Base-by-base conservation (phyloP, 2,329 filamentous ascomycete genomes). In the Stenocarpella maydis region DNA sequence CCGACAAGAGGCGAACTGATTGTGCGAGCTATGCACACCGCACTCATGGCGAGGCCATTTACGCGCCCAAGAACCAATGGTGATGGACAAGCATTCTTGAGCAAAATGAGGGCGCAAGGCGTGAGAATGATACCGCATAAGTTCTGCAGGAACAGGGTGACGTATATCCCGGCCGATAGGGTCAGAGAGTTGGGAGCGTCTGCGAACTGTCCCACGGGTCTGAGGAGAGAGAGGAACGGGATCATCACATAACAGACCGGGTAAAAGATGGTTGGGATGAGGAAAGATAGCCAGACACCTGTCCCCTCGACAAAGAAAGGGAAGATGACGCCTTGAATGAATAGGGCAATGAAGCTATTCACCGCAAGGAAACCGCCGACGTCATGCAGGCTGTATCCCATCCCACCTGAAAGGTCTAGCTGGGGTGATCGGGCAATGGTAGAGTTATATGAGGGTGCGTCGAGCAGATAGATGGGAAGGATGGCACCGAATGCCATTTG, bases 31-130 rank as follows among this genome's bases (percentile, higher is more conserved):
- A 89, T 87, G 24, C 91, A 92, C n/a, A 90, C 91, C 1, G 88
- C 90, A 3, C 88, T 91, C 71, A 92, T 92, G 58, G 91, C 90
- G 10, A 93, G 80, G 0, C 91, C 91, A 72, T 93, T 93, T 77
- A 93, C 91, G 74, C 87, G 90, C 1, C 91, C 91, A 19, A 93
- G 82, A 6, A 88, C 85, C 1, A 84, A 85, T 4, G 87, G 82
- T 5, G 87, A 85, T 0, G 90, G 90, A 4, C 89, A 88, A 1
- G 91, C 89, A 79, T 93, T 89, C 77, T 93, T 93, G 75, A 93
- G 85, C 66, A 93, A 82, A 71, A 93, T 92, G 31, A 93, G 82
- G 0, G 91, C 84, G 10, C 91, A 85, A 0, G 91, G 91, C 45
- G 90, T 91, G 26, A 87, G 88, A 43, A 93, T 83, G 72, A 93